phyloP scores from a whole-genome alignment of 495 filamentous ascomycete species.

The Penicillium angulare region DNA sequence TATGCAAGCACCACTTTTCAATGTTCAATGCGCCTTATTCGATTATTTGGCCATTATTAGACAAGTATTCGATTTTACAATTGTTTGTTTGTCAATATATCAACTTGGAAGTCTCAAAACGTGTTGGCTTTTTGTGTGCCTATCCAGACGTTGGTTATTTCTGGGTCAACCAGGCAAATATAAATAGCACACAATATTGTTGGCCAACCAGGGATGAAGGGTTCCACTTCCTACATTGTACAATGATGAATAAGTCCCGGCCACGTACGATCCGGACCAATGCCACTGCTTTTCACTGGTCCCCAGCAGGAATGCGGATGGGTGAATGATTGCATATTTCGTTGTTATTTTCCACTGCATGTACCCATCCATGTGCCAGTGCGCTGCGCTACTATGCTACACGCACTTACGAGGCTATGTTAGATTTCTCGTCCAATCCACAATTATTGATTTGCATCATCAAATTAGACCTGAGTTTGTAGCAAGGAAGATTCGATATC shows the following conservation, averaged over 20 bases:
- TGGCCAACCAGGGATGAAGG: conserved; percentile 6
- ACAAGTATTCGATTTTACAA: too few relatives aligned
- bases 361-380: too few relatives aligned
- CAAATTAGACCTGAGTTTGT: neutral
- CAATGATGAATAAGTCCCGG: conserved; percentile 9
- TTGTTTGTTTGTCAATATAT: too few relatives aligned
- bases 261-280: conserved; percentile 15
- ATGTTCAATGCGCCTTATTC: too few relatives aligned
- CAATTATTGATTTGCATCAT: neutral
- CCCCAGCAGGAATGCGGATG: neutral
- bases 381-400: too few relatives aligned
- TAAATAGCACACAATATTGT: conserved; percentile 14
- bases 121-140: too few relatives aligned
- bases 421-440: neutral
- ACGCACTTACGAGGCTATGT: neutral
- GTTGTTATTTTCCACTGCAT: too few relatives aligned
- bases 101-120: too few relatives aligned
- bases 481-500: neutral
- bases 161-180: conserved; percentile 10
- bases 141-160: neutral
- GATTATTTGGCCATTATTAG: conserved; percentile 2
- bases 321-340: too few relatives aligned
- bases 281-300: conserved; percentile 4
- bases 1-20: neutral
- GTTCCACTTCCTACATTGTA: conserved; percentile 7